These are phyloP conservation scores for Carex littledalei DNA, from an alignment of 176 grass and related monocot species.

Conservation along the genomic window DNA sequence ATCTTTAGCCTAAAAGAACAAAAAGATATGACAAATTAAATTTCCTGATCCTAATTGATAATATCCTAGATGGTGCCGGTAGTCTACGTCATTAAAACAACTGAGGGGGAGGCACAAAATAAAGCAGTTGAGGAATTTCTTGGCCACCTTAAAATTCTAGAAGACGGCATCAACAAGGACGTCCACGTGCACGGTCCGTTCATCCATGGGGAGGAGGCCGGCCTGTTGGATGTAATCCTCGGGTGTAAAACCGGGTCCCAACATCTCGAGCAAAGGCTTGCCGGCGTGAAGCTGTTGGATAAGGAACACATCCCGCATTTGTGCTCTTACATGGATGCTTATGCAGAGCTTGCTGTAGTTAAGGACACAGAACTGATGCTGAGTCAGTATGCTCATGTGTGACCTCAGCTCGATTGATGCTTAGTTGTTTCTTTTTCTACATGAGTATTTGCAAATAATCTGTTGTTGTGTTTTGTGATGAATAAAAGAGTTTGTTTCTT, in stretches of 20 bases:
- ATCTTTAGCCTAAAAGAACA: background rate
- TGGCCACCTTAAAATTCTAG: background rate
- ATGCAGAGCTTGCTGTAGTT: constrained; percentile 4
- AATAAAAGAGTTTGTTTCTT: background rate
- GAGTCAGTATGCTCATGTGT: background rate
- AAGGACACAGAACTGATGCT: constrained; percentile 14
- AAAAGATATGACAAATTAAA: background rate
- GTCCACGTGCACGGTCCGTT: constrained; percentile 17
- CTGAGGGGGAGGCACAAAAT: constrained; percentile 11
- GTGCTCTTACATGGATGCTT: constrained; percentile 13
- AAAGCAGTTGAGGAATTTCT: constrained; percentile 24
- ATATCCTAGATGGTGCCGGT: background rate
- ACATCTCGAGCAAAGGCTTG: background rate
- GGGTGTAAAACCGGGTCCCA: background rate
- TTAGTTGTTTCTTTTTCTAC: background rate
- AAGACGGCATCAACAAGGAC: constrained; percentile 23
- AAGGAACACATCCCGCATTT: constrained; percentile 2
- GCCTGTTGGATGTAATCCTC: constrained; percentile 15
- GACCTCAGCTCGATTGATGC: background rate
- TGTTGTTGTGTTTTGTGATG: background rate
- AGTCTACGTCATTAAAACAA: background rate
- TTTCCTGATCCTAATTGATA: background rate
- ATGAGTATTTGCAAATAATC: background rate
- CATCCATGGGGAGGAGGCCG: constrained; percentile 2
- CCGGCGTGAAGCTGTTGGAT: background rate